Evolutionary conservation across 192 early-diverging fungal species (phyloP), one percentile per base, ranked within the genome.

Genomic region (Linnemannia schmuckeri): DNA sequence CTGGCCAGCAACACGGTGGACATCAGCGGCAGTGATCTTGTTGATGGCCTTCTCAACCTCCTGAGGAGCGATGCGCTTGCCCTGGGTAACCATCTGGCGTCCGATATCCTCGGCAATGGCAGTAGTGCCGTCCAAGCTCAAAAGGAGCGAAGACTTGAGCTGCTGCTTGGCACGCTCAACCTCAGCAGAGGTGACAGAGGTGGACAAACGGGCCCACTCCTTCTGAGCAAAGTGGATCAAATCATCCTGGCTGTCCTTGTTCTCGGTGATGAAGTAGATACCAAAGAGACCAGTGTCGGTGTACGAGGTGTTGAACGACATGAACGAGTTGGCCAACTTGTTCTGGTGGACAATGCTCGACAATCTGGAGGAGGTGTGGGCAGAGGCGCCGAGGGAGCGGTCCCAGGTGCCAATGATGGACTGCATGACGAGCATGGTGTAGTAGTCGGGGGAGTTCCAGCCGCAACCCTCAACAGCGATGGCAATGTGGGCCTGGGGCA

Each of bases 231-330:
- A 94, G 90, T 96, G 94, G 42, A 97, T 90, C 66, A 98, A 91
- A 79, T 98, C 96, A 89, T 98, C 97, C 75, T 99, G 91, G 78
- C 92, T 88, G 80, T 91, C 91, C 80, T 91, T 91, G 90, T 96
- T 95, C 89, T 98, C 96, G 33, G 96, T 94, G 55, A 95, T 94
- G 74, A 97, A 88, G 93, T 99, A 99, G 83, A 98, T 97, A 76
- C 98, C 98, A 92, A 97, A 99, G 70, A 99, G 92, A 57, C 98
- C 98, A 33, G 97, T 99, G 90, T 99, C 98, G 55, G 95, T 95
- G 94, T 99, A 99, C 24, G 97, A 97, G 37, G 98, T 99, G 93
- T 99, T 99, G 93, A 99, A 99, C 72, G 97, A 96, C 96, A 98
- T 97, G 95, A 98, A 99, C 72, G 97, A 98, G 92, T 98, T 99